Evolutionary conservation across 164 flowering plant genomes (phyloP), one percentile per base, ranked within the genome.

Genomic region (Aristolochia contorta): DNA sequence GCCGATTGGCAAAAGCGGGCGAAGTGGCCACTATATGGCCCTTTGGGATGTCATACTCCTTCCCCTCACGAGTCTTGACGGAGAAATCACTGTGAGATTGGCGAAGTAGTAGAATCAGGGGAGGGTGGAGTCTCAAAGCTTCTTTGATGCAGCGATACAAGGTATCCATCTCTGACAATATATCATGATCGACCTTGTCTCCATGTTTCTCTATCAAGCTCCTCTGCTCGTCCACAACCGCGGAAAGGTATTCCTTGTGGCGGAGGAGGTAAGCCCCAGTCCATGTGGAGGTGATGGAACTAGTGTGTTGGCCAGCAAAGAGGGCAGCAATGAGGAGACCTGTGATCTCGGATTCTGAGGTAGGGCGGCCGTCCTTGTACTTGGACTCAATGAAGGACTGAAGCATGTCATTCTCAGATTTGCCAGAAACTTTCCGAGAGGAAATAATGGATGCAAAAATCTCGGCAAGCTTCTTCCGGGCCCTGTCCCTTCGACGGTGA

Each of bases 241-340:
- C 82, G 3, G 90, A 68, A 21, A 87, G 65, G 78, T 64, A 80
- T 55, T 84, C 65, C 57, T 76, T 75, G 78, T 84, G 62, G 24
- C 76, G 56, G 27, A 92, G 79, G 58, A 92, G 94, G 72, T 92
- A 90, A 13, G 97, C 96, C 6, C 98, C 98, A 1, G 97, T 86
- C 97, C 98, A 92, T 5, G 85, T 80, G 48, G 96, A 87, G 56
- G 97, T 92, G 62, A 92, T 92, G 57, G 96, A 89, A 68, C 96
- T 89, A 49, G 98, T 92, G 80, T 92, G 98, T 70, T 92, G 98
- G 27, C 98, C 98, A 8, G 97, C 98, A 64, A 92, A 92, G 16
- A 92, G 84, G 47, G 98, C 97, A 63, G 98, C 98, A 61, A 92
- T 92, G 58, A 92, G 97, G 58, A 93, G 80, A 57, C 97, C 98